Percentiles rank a stretch among this genome's conserved stretches.
Evolutionary conservation across 768 basidiomycete genomes (phyloP).

Genomic region (Macrolepiota fuliginosa): DNA sequence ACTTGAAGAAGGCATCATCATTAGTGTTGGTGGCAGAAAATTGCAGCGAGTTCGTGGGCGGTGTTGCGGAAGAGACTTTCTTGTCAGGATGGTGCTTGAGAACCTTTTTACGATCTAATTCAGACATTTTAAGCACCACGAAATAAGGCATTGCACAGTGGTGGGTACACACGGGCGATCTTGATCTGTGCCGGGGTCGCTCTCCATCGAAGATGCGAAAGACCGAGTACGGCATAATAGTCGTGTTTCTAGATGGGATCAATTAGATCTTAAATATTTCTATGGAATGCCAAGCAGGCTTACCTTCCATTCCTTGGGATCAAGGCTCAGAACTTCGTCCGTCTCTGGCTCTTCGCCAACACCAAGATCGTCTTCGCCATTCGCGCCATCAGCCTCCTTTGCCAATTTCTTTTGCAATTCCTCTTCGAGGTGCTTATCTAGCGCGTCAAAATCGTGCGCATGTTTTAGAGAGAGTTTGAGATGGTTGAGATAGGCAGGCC

Average conservation of each 20-base stretch:
- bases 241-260: constrained; percentile 79
- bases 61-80: constrained; percentile 50
- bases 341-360: constrained; percentile 90
- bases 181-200: constrained; percentile 93
- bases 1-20: constrained; percentile 99
- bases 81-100: constrained; percentile 98
- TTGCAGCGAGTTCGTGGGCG: constrained; percentile 36
- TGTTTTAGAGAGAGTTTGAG: constrained; percentile 74
- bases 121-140: constrained; percentile 55
- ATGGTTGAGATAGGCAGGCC: constrained; percentile 83
- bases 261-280: not conserved
- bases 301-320: constrained; percentile 99
- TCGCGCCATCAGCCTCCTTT: constrained; percentile 41
- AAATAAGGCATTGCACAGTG: not conserved
- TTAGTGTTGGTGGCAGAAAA: constrained; percentile 67
- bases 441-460: constrained; percentile 76
- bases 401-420: constrained; percentile 45
- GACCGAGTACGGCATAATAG: constrained; percentile 94
- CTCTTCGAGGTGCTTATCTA: constrained; percentile 61
- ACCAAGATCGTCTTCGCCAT: constrained; percentile 80
- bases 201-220: constrained; percentile 84
- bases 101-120: constrained; percentile 98
- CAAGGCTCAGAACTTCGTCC: constrained; percentile 63
- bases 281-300: not conserved
- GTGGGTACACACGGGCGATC: constrained; percentile 80